Conservation (phyloP, 208 protist species). For the Trypanosoma melophagium region DNA sequence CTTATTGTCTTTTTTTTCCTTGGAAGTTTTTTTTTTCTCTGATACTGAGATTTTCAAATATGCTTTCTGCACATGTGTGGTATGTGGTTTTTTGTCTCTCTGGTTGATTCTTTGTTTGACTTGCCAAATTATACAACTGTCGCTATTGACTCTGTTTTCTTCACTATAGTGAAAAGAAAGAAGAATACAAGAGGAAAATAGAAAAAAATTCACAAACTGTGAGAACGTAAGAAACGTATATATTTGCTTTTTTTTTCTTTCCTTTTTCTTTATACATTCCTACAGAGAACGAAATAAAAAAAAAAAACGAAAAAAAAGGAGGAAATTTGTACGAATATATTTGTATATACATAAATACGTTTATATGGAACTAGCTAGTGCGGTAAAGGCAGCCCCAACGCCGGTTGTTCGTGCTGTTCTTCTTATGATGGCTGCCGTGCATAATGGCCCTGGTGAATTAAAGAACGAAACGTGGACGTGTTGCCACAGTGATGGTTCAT, state of each 20-base stretch:
- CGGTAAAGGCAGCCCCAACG: not conserved
- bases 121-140: not conserved
- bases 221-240: not conserved
- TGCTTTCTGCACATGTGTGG: not conserved
- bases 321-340: conserved; percentile 2
- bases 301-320: conserved; percentile 20
- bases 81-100: not conserved
- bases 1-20: no score
- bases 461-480: conserved; percentile 6
- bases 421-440: conserved; percentile 19
- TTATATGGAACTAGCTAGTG: conserved; percentile 14
- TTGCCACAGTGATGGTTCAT: conserved; percentile 7
- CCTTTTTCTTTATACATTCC: not conserved
- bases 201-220: no score
- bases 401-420: conserved; percentile 17
- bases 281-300: not conserved
- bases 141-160: no score
- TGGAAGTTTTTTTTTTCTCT: not conserved
- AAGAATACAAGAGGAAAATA: no score
- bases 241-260: not conserved
- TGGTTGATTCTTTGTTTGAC: conserved; percentile 2
- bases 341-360: conserved; percentile 17
- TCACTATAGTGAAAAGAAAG: no score
- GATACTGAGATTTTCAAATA: not conserved
- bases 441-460: conserved; percentile 1